These are phyloP conservation scores for Cryphonectria naterciae DNA, from an alignment of 2,329 filamentous ascomycete genomes.

Conservation along the genomic window DNA sequence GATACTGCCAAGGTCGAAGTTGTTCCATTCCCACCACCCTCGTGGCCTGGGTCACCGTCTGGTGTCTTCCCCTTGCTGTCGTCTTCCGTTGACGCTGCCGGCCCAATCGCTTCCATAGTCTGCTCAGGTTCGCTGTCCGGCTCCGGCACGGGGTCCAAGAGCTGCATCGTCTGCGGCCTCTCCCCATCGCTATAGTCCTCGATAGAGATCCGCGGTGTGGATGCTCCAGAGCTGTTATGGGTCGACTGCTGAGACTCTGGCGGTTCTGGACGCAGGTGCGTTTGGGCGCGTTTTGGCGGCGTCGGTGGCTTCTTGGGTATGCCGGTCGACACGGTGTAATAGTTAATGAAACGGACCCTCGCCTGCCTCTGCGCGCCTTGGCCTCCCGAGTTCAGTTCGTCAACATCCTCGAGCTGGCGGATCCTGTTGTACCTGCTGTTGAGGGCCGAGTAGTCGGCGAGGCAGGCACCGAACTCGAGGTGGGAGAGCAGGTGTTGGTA, in stretches of 20 bases:
- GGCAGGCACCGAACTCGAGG: conserved; percentile 78
- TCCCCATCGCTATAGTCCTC: conserved; percentile 48
- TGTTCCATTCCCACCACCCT: conserved; percentile 31
- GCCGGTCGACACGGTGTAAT: conserved; percentile 86
- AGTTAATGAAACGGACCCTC: conserved; percentile 81
- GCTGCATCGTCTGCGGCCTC: conserved; percentile 29
- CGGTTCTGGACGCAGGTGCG: conserved; percentile 31
- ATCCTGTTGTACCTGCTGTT: conserved; percentile 71
- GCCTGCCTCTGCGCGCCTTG: conserved; percentile 44
- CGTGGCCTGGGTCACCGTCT: background rate
- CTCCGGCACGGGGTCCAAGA: conserved; percentile 30
- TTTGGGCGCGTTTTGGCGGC: conserved; percentile 20
- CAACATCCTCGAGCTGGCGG: conserved; percentile 71
- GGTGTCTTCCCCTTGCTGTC: conserved; percentile 2
- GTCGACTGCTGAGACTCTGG: conserved; percentile 22
- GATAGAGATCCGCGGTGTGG: conserved; percentile 49
- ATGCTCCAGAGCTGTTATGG: conserved; percentile 26
- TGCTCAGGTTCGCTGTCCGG: conserved; percentile 19
- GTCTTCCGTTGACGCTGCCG: background rate
- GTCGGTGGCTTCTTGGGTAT: conserved; percentile 55
- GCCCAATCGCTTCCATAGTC: background rate
- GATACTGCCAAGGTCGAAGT: conserved; percentile 3
- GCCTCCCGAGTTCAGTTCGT: conserved; percentile 50
- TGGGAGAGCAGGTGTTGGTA: conserved; percentile 78
- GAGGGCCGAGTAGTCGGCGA: conserved; percentile 76